Conservation (phyloP, 441 rosid genomes). For the Adansonia rubrostipa region DNA sequence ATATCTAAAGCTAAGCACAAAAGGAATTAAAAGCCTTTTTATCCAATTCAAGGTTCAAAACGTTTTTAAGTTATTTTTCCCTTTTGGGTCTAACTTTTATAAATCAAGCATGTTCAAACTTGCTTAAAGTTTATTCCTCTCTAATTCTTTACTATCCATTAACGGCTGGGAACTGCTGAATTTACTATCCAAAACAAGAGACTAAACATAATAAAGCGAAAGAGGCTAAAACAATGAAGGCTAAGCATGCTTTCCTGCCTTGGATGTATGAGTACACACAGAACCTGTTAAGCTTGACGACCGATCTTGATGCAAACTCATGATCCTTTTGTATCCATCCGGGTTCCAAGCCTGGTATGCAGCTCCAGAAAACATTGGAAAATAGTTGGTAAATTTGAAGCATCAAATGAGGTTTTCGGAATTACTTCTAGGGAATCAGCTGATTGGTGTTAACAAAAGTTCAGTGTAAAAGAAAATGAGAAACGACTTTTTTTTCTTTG, state of each 20-base stretch:
- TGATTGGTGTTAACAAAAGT: background rate
- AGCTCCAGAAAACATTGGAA: background rate
- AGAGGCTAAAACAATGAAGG: background rate
- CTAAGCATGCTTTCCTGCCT: background rate
- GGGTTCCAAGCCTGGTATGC: background rate
- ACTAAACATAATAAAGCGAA: background rate
- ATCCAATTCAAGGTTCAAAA: too few species aligned
- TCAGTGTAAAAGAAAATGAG: conserved; percentile 11
- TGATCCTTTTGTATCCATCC: background rate
- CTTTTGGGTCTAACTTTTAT: too few species aligned
- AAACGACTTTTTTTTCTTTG: background rate
- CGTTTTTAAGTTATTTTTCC: too few species aligned
- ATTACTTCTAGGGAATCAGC: background rate
- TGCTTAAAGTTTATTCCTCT: too few species aligned
- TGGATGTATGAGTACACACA: background rate
- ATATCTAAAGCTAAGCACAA: too few species aligned
- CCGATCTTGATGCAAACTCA: background rate
- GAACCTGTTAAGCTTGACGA: background rate
- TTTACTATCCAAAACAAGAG: background rate
- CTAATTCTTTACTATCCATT: too few species aligned
- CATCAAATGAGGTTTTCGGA: too few species aligned
- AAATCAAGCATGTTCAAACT: too few species aligned
- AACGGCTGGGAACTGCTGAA: too few species aligned
- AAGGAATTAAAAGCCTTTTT: too few species aligned
- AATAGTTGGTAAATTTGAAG: background rate